Conservation (phyloP, 31 red algal species). For the Odonthalia washingtoniensis region DNA sequence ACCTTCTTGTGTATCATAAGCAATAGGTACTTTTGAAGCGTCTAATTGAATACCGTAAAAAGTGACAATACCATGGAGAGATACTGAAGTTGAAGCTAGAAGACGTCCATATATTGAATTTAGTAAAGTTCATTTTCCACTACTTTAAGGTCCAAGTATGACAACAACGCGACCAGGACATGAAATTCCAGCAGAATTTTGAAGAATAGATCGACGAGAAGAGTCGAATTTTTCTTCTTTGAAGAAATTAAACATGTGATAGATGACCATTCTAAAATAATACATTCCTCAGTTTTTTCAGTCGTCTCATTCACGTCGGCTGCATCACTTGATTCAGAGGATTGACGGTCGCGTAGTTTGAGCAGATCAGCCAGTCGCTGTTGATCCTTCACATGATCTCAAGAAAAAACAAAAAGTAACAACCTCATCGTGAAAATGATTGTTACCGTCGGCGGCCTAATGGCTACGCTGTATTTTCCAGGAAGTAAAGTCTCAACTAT, state of each 20-base stretch:
- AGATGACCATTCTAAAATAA: too few relatives aligned
- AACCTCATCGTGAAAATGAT: too few relatives aligned
- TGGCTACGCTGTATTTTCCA: too few relatives aligned
- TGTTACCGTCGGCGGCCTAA: too few relatives aligned
- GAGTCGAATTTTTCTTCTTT: neutral
- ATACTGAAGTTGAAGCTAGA: slow-evolving; percentile 35
- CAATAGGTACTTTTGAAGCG: slow-evolving; percentile 30
- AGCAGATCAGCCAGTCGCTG: too few relatives aligned
- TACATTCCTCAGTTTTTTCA: too few relatives aligned
- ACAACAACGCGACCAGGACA: slow-evolving; percentile 85
- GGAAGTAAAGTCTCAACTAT: too few relatives aligned
- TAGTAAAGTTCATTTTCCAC: slow-evolving; percentile 96
- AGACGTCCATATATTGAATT: slow-evolving; percentile 86
- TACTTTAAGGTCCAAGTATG: slow-evolving; percentile 86
- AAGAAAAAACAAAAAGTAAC: too few relatives aligned
- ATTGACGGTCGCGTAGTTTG: too few relatives aligned
- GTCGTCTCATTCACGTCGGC: too few relatives aligned
- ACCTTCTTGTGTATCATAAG: slow-evolving; percentile 90
- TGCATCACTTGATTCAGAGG: too few relatives aligned
- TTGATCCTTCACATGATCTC: too few relatives aligned
- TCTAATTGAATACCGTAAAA: slow-evolving; percentile 67
- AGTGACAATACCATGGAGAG: slow-evolving; percentile 48
- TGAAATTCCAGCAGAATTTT: slow-evolving; percentile 72
- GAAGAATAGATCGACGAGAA: slow-evolving; percentile 38
- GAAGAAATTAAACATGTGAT: neutral